Evolutionary conservation across 2,329 filamentous ascomycete species (phyloP).

Genomic region (Epichloe coenophiala): DNA sequence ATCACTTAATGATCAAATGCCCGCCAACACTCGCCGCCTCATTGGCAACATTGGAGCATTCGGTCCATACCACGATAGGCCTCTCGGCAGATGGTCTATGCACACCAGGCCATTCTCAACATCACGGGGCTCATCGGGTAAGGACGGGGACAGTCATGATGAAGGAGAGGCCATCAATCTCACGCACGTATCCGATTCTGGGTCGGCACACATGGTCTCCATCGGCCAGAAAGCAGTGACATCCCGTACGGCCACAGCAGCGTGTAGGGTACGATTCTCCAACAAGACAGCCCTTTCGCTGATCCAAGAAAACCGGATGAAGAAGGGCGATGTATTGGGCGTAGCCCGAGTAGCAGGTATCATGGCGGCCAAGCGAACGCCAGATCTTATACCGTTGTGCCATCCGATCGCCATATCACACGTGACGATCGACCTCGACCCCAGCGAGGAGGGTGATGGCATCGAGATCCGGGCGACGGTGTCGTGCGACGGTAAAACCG

Average conservation of each 20-base stretch:
- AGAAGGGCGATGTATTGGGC: constrained; percentile 84
- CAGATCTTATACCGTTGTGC: constrained; percentile 78
- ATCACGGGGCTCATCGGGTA: not conserved
- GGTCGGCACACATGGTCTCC: constrained; percentile 82
- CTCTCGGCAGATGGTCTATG: not conserved
- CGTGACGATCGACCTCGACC: constrained; percentile 54
- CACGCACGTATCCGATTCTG: constrained; percentile 67
- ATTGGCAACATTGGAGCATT: not conserved
- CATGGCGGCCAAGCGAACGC: constrained; percentile 82
- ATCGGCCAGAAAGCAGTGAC: constrained; percentile 63
- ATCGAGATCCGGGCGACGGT: constrained; percentile 63
- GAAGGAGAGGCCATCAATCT: constrained; percentile 28
- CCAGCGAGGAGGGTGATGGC: constrained; percentile 16
- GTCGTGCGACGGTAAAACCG: constrained; percentile 73
- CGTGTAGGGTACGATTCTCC: constrained; percentile 60
- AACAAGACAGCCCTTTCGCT: constrained; percentile 45
- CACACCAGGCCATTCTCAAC: constrained; percentile 2
- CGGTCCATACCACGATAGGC: not conserved
- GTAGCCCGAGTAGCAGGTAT: constrained; percentile 85
- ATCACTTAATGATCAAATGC: constrained; percentile 11
- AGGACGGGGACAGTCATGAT: constrained; percentile 1
- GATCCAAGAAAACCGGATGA: constrained; percentile 55
- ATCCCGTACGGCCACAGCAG: constrained; percentile 59
- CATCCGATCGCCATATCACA: constrained; percentile 72
- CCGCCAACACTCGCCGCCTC: not conserved